These are phyloP conservation scores for Hypseocharis bilobata DNA, from an alignment of 441 rosid species.

Conservation along the genomic window DNA sequence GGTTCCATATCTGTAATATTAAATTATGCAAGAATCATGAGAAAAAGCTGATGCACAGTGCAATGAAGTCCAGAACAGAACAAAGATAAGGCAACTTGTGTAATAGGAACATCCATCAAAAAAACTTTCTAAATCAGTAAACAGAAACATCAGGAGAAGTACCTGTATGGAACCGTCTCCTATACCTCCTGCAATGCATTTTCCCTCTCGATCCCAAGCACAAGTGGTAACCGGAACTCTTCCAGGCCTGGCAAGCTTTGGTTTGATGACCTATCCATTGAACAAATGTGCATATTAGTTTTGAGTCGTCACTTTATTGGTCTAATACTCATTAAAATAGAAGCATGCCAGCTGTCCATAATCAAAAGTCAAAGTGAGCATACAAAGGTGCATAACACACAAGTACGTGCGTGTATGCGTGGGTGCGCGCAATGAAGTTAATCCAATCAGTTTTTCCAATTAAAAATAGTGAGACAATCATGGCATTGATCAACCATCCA, in stretches of 20 bases:
- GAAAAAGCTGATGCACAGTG: neutral
- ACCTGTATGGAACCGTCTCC: slow-evolving; percentile 98
- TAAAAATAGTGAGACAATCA: neutral
- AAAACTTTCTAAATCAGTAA: neutral
- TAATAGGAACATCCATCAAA: neutral
- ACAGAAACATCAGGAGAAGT: slow-evolving; percentile 15
- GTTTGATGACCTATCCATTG: slow-evolving; percentile 71
- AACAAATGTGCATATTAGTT: slow-evolving; percentile 14
- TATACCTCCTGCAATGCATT: slow-evolving; percentile 73
- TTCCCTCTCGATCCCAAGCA: slow-evolving; percentile 89
- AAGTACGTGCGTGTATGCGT: neutral
- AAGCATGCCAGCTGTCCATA: neutral
- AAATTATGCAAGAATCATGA: slow-evolving; percentile 7
- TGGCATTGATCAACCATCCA: neutral
- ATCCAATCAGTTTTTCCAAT: neutral
- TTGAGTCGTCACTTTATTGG: neutral
- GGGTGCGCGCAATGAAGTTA: neutral
- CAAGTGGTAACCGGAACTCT: slow-evolving; percentile 87
- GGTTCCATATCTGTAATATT: slow-evolving; percentile 66
- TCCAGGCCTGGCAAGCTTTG: slow-evolving; percentile 95
- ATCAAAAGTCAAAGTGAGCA: neutral
- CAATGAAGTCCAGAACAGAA: slow-evolving; percentile 1
- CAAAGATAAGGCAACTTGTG: neutral
- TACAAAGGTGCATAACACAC: neutral
- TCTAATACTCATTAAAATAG: neutral